Conservation (phyloP, 192 early-diverging fungal species). For the Backusella circina region DNA sequence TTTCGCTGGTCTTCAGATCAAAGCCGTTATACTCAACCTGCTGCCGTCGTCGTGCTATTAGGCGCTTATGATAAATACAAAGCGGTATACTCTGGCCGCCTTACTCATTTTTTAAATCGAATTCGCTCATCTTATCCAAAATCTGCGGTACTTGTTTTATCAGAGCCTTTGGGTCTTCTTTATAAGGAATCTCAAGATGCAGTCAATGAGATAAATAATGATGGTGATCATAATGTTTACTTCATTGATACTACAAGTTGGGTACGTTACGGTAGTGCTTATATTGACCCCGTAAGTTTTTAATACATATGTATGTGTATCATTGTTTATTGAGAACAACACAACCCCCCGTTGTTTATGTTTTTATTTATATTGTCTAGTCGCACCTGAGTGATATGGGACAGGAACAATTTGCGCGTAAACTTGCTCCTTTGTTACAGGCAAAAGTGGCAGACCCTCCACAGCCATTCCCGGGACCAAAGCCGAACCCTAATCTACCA, state of each 20-base stretch:
- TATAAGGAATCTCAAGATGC: slow-evolving; percentile 14
- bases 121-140: not conserved
- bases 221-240: slow-evolving; percentile 19
- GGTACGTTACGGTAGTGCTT: slow-evolving; percentile 20
- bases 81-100: not conserved
- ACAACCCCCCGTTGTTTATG: not conserved
- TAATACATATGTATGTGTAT: not conserved
- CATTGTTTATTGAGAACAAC: not conserved
- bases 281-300: slow-evolving; percentile 11
- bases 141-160: slow-evolving; percentile 11
- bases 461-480: slow-evolving; percentile 12
- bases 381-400: slow-evolving; percentile 22
- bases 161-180: slow-evolving; percentile 22
- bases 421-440: slow-evolving; percentile 20
- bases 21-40: not conserved
- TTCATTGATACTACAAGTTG: slow-evolving; percentile 25
- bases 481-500: slow-evolving; percentile 17
- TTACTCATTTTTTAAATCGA: not conserved
- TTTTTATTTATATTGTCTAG: slow-evolving; percentile 7
- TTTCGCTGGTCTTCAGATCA: slow-evolving; percentile 1
- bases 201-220: not conserved
- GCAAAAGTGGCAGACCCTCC: slow-evolving; percentile 11
- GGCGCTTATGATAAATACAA: slow-evolving; percentile 18
- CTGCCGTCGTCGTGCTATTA: slow-evolving; percentile 15
- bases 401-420: slow-evolving; percentile 16